A percentile compares a stretch with the other conserved stretches of the same genome.
These are phyloP conservation scores for Acacia acuminata DNA, from an alignment of 306 rosid species.

Conservation along the genomic window DNA sequence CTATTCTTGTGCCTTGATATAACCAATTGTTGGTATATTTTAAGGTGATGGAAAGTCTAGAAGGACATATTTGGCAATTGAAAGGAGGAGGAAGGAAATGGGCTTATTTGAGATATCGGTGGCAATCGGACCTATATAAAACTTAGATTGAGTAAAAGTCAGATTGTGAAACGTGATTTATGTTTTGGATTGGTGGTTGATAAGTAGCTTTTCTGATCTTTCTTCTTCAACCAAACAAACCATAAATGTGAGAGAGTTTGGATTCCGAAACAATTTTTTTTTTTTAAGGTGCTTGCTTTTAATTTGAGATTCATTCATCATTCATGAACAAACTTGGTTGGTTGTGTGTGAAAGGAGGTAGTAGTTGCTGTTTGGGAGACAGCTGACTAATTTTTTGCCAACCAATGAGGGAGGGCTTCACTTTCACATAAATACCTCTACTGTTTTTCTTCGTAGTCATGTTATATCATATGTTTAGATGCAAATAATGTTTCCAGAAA, in stretches of 20 bases:
- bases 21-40: neutral
- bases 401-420: slow-evolving; percentile 44
- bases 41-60: neutral
- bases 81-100: neutral
- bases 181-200: too few species aligned
- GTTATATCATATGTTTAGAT: neutral
- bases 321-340: slow-evolving; percentile 26
- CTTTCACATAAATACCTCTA: neutral
- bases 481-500: neutral
- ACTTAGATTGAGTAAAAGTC: too few species aligned
- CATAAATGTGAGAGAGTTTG: slow-evolving; percentile 49
- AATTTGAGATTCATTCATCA: too few species aligned
- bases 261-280: too few species aligned
- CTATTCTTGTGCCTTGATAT: neutral
- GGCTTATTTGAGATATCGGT: too few species aligned
- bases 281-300: too few species aligned
- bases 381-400: slow-evolving; percentile 38
- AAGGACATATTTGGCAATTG: neutral
- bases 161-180: too few species aligned
- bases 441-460: neutral
- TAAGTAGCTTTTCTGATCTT: too few species aligned
- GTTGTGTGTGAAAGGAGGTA: slow-evolving; percentile 44
- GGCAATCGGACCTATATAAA: too few species aligned
- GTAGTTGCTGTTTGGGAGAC: slow-evolving; percentile 52
- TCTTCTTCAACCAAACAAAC: slow-evolving; percentile 37